Percentiles rank a stretch among this genome's conserved stretches.
Conservation (phyloP, 495 filamentous ascomycete genomes). For the Tuber indicum region DNA sequence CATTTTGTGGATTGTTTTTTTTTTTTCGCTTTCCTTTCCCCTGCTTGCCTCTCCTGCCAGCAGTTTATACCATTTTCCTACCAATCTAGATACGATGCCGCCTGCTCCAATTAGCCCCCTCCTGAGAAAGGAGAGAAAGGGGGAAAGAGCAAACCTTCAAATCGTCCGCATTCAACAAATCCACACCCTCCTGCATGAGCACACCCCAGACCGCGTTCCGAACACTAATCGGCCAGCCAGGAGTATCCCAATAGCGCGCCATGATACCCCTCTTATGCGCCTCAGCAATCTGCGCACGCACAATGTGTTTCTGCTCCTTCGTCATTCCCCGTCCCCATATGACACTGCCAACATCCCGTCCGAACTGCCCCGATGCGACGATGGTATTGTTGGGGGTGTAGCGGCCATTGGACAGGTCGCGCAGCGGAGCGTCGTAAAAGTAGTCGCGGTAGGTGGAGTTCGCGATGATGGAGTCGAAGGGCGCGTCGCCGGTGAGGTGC, state of each 20-base stretch:
- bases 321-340: constrained; percentile 46
- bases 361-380: constrained; percentile 44
- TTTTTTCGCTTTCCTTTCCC: background rate
- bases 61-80: constrained; percentile 2
- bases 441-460: constrained; percentile 51
- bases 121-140: constrained; percentile 46
- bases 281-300: constrained; percentile 60
- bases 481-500: constrained; percentile 72
- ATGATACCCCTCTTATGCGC: constrained; percentile 69
- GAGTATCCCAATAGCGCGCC: constrained; percentile 71
- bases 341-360: constrained; percentile 46
- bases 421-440: constrained; percentile 49
- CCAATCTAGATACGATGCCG: constrained; percentile 22
- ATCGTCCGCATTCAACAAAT: constrained; percentile 74
- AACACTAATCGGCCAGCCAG: constrained; percentile 66
- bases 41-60: background rate
- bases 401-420: constrained; percentile 24
- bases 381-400: constrained; percentile 31
- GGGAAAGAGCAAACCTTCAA: constrained; percentile 46
- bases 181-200: constrained; percentile 64
- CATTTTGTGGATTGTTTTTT: background rate
- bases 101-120: constrained; percentile 8
- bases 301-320: constrained; percentile 52
- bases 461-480: constrained; percentile 53
- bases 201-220: constrained; percentile 70